A percentile compares a stretch with the other conserved stretches of the same genome.
phyloP scores from a whole-genome alignment of 2,329 filamentous ascomycete species.

The Lojkania enalia region DNA sequence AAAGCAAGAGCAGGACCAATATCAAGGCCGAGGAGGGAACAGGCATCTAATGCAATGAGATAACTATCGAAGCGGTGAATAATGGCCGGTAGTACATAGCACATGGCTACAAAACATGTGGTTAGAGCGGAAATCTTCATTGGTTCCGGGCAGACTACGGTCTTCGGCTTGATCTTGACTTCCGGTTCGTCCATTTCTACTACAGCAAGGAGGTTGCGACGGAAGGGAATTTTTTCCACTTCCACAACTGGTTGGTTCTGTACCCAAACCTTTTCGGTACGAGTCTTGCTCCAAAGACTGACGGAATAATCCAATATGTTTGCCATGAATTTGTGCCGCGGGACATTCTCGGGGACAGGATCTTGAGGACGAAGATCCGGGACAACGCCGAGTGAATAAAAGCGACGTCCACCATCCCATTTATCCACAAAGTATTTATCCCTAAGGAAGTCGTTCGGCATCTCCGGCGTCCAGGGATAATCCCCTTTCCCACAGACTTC shows the following conservation, averaged over 20 bases:
- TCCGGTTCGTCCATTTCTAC: slow-evolving; percentile 60
- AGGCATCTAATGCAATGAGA: slow-evolving; percentile 78
- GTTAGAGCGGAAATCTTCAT: slow-evolving; percentile 75
- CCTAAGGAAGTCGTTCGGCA: slow-evolving; percentile 45
- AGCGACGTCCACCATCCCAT: slow-evolving; percentile 61
- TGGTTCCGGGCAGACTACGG: slow-evolving; percentile 76
- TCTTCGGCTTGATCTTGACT: slow-evolving; percentile 53
- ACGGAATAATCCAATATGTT: slow-evolving; percentile 84
- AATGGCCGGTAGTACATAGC: slow-evolving; percentile 77
- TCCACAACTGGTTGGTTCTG: slow-evolving; percentile 79
- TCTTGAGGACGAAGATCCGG: slow-evolving; percentile 65
- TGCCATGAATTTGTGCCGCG: slow-evolving; percentile 39
- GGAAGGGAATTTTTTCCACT: slow-evolving; percentile 71
- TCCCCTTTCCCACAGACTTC: slow-evolving; percentile 45
- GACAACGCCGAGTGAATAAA: slow-evolving; percentile 54
- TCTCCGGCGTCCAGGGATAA: slow-evolving; percentile 51
- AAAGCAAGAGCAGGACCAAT: slow-evolving; percentile 73
- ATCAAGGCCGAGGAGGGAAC: slow-evolving; percentile 63
- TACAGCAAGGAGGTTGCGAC: slow-evolving; percentile 78
- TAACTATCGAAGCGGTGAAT: slow-evolving; percentile 82
- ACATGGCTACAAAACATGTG: slow-evolving; percentile 69
- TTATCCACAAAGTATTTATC: slow-evolving; percentile 60
- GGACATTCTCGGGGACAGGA: slow-evolving; percentile 62
- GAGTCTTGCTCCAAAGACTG: slow-evolving; percentile 70
- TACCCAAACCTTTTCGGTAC: slow-evolving; percentile 56